Conservation (phyloP, 768 basidiomycete genomes). For the Pulveroboletus frians region DNA sequence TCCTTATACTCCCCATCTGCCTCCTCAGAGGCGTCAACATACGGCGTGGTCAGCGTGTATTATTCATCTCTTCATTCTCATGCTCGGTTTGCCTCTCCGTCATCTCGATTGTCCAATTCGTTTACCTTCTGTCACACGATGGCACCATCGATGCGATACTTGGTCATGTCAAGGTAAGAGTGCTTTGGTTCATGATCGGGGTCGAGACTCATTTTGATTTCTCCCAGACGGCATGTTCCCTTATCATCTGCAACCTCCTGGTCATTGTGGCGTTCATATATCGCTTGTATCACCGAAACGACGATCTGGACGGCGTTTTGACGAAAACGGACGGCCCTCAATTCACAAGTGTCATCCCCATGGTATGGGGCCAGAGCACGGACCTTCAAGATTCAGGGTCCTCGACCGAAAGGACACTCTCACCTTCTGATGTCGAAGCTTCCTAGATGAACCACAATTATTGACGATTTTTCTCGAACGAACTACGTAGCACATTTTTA, state of each 20-base stretch:
- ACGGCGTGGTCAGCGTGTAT: background rate
- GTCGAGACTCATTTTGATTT: background rate
- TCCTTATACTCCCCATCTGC: constrained; percentile 4
- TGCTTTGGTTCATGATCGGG: background rate
- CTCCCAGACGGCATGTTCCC: constrained; percentile 11
- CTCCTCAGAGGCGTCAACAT: constrained; percentile 5
- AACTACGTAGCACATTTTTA: too few relatives aligned
- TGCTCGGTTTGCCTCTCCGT: constrained; percentile 13
- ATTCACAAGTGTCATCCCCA: background rate
- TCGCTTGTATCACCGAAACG: background rate
- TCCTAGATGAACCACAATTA: too few relatives aligned
- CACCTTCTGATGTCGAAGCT: background rate
- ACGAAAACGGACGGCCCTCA: background rate
- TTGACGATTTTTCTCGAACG: background rate
- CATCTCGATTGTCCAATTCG: constrained; percentile 5
- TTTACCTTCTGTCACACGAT: background rate
- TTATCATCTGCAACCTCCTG: constrained; percentile 9
- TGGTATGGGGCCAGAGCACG: background rate
- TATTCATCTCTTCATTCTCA: constrained; percentile 8
- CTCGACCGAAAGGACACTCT: background rate
- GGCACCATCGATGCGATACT: background rate
- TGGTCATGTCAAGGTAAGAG: constrained; percentile 10
- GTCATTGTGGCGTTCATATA: constrained; percentile 9
- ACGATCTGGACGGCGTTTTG: background rate
- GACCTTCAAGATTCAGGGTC: background rate